phyloP scores from a whole-genome alignment of 768 basidiomycete species.

The Boletus pseudopeckii region DNA sequence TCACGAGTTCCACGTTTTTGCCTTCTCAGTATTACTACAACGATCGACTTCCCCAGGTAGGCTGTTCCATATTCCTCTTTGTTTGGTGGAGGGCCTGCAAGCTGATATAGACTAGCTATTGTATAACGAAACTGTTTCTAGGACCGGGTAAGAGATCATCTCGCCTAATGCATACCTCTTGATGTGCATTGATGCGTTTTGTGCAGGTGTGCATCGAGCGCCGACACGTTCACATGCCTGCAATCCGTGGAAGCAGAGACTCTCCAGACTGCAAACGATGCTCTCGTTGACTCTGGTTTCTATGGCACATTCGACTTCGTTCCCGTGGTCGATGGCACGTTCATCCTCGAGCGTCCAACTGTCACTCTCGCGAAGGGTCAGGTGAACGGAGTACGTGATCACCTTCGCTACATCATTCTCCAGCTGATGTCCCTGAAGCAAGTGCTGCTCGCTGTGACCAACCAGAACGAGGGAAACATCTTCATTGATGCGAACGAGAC shows the following conservation, averaged over 20 bases:
- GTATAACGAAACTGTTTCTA: slow-evolving; percentile 10
- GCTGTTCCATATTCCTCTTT: not conserved
- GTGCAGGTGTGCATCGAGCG: slow-evolving; percentile 32
- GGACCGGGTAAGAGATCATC: slow-evolving; percentile 12
- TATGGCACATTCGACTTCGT: slow-evolving; percentile 39
- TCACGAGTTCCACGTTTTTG: slow-evolving; percentile 32
- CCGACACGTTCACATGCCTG: slow-evolving; percentile 40
- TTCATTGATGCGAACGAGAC: slow-evolving; percentile 28
- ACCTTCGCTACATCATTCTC: not conserved
- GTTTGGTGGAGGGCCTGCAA: not conserved
- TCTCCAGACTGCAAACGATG: slow-evolving; percentile 34
- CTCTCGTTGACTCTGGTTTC: slow-evolving; percentile 33
- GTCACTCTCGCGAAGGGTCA: slow-evolving; percentile 34
- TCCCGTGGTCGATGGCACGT: slow-evolving; percentile 47
- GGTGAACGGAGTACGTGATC: slow-evolving; percentile 39
- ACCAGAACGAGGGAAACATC: slow-evolving; percentile 30
- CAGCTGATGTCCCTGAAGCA: slow-evolving; percentile 18
- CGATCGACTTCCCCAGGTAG: slow-evolving; percentile 29
- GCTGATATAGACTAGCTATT: slow-evolving; percentile 9
- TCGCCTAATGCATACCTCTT: not conserved
- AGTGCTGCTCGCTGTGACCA: slow-evolving; percentile 24
- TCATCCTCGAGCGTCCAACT: slow-evolving; percentile 44
- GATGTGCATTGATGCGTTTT: not conserved
- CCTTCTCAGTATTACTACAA: slow-evolving; percentile 36
- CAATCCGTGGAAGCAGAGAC: slow-evolving; percentile 30